phyloP scores from a whole-genome alignment of 495 filamentous ascomycete species.

The Penicillium roqueforti region DNA sequence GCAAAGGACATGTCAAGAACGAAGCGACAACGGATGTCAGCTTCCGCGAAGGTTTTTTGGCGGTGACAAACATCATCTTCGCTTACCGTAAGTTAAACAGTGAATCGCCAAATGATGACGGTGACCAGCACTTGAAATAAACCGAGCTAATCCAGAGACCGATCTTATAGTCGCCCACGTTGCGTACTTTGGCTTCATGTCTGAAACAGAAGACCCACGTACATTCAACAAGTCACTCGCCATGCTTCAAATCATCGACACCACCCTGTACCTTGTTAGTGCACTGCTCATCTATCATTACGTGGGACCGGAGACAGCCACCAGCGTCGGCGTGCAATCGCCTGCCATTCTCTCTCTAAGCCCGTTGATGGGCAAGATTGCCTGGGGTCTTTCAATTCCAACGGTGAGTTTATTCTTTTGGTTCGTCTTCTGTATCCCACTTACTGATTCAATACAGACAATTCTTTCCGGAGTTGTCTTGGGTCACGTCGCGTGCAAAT shows the following conservation, averaged over 20 bases:
- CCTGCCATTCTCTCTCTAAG: slow-evolving; percentile 67
- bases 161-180: slow-evolving; percentile 55
- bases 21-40: slow-evolving; percentile 18
- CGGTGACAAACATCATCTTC: slow-evolving; percentile 39
- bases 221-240: slow-evolving; percentile 64
- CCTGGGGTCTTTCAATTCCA: slow-evolving; percentile 73
- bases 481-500: slow-evolving; percentile 57
- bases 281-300: slow-evolving; percentile 61
- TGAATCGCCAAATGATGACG: not conserved
- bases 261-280: slow-evolving; percentile 54
- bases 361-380: slow-evolving; percentile 57
- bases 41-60: slow-evolving; percentile 29
- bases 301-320: slow-evolving; percentile 49
- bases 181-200: slow-evolving; percentile 72
- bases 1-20: slow-evolving; percentile 18
- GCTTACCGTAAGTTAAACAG: slow-evolving; percentile 34
- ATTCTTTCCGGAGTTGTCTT: slow-evolving; percentile 51
- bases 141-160: slow-evolving; percentile 6
- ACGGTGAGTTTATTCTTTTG: slow-evolving; percentile 40
- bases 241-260: slow-evolving; percentile 60
- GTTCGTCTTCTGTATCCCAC: not conserved
- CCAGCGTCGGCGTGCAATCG: slow-evolving; percentile 46
- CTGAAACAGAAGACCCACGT: slow-evolving; percentile 64
- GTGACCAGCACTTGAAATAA: not conserved
- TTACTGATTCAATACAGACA: slow-evolving; percentile 19